Evolutionary conservation across 306 rosid genomes (phyloP), one percentile per base, ranked within the genome.

Genomic region (Inga leiocalycina): DNA sequence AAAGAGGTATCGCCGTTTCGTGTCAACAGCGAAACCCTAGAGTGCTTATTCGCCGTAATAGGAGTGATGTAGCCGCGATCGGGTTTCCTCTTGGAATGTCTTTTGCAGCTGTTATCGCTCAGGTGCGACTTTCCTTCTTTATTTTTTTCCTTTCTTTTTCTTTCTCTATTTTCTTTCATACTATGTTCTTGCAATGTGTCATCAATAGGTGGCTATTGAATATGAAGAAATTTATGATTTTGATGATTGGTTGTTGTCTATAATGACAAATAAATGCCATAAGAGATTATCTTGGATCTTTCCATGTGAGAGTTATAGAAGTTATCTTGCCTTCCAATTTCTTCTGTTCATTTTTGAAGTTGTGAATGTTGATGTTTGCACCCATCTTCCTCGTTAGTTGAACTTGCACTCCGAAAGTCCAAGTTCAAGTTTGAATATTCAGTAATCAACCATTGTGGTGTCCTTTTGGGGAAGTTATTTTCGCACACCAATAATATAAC

Each of bases 51-150:
- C 90, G 91, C 52, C 91, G 93, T 17, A 78, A 27, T 51, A 82
- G 84, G 79, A 75, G 67, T 32, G 86, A 80, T 74, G 86, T 92
- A 0, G 89, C 86, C 20, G 83, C 88, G 5, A 87, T 96, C 69
- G 94, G 94, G 64, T 88, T 89, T 77, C 95, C 91, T 44, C 85
- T 96, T 30, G 99, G 98, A 72, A 94, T 96, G 94, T 93, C 97
- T 0, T 85, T 96, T 27, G 99, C 98, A 2, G 94, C 97, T 24
- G 89, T 96, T 71, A 81, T 90, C 76, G 90, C 92, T 71, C 95
- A 92, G 99, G 99, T 96, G 76, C 73, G 2, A 11, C 9, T 6
- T 24, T 27, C 30, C 30, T 27, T 27, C 30, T 27, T 27, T 27
- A 27, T 27, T 27, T 27, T 27, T 27, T 27, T 27, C 30, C 30